A percentile compares a stretch with the other conserved stretches of the same genome.
Evolutionary conservation across 2,329 filamentous ascomycete genomes (phyloP).

Genomic region (Paecilomyces sp.): DNA sequence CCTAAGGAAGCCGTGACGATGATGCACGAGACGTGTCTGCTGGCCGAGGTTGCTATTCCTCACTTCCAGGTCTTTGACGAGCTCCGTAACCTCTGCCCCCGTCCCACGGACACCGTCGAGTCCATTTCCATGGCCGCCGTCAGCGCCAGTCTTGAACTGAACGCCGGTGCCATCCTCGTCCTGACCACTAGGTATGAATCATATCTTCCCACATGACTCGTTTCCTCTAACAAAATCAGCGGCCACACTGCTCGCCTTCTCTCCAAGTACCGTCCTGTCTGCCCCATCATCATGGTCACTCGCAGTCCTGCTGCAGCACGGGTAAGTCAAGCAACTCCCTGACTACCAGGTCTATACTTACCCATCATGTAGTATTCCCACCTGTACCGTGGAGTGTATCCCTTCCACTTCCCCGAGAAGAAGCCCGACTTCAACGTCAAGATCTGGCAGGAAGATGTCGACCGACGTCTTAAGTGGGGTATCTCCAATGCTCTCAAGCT

Average conservation of each 20-base stretch:
- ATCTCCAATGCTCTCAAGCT: constrained; percentile 81
- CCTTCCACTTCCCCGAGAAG: constrained; percentile 84
- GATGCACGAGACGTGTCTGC: constrained; percentile 97
- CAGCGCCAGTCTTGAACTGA: constrained; percentile 89
- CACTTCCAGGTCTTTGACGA: constrained; percentile 97
- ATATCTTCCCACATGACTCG: neutral
- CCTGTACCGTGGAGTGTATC: constrained; percentile 95
- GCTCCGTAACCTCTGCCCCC: constrained; percentile 72
- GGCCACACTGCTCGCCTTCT: constrained; percentile 90
- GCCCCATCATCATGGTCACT: constrained; percentile 99
- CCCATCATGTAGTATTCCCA: constrained; percentile 61
- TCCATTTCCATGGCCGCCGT: constrained; percentile 97
- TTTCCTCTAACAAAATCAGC: constrained; percentile 36
- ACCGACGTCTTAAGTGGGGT: constrained; percentile 95
- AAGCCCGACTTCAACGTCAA: constrained; percentile 92
- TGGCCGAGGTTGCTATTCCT: constrained; percentile 94
- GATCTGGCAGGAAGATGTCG: constrained; percentile 99
- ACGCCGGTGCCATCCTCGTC: constrained; percentile 91
- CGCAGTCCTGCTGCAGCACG: constrained; percentile 75
- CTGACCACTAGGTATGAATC: constrained; percentile 69
- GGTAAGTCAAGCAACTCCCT: constrained; percentile 32
- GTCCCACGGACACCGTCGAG: constrained; percentile 82
- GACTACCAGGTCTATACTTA: neutral
- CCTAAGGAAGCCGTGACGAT: constrained; percentile 85
- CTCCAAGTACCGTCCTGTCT: constrained; percentile 97